phyloP scores from a whole-genome alignment of 345 rosid species.

The Acer saccharum region DNA sequence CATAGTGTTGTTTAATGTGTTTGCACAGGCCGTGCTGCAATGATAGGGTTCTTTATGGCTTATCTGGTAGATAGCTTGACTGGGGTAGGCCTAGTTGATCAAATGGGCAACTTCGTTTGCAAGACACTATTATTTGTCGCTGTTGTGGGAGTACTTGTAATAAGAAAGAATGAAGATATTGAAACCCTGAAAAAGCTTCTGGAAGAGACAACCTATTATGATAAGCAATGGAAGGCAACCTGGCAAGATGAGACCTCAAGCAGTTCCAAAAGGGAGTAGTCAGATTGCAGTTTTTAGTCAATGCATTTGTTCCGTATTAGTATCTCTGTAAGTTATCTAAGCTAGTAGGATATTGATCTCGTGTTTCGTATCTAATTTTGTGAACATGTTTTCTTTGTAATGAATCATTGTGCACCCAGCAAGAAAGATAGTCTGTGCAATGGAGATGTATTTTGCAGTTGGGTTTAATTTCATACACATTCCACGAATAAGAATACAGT shows the following conservation, averaged over 20 bases:
- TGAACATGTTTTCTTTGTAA: not conserved
- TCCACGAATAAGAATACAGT: no score
- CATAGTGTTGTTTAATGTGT: conserved; percentile 17
- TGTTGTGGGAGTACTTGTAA: conserved; percentile 72
- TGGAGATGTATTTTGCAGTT: not conserved
- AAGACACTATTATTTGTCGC: conserved; percentile 87
- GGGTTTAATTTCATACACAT: not conserved
- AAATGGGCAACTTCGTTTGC: conserved; percentile 96
- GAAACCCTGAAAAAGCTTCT: conserved; percentile 68
- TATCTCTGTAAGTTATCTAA: not conserved
- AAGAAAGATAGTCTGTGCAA: not conserved
- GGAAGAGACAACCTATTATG: conserved; percentile 86
- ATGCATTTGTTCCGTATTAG: not conserved
- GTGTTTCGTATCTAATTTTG: not conserved
- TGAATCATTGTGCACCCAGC: not conserved
- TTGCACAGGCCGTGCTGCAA: conserved; percentile 85
- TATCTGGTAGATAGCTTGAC: conserved; percentile 94
- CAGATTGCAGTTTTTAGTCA: not conserved
- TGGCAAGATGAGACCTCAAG: conserved; percentile 64
- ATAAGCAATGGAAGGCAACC: conserved; percentile 95
- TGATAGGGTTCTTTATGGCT: conserved; percentile 99
- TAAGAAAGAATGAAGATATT: conserved; percentile 86
- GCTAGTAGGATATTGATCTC: conserved; percentile 2
- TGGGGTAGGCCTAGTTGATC: conserved; percentile 94
- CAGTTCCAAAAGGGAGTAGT: conserved; percentile 31